Evolutionary conservation across 257 asterid species (phyloP), one percentile per base, ranked within the genome.

Genomic region (Ajuga chamaepitys): DNA sequence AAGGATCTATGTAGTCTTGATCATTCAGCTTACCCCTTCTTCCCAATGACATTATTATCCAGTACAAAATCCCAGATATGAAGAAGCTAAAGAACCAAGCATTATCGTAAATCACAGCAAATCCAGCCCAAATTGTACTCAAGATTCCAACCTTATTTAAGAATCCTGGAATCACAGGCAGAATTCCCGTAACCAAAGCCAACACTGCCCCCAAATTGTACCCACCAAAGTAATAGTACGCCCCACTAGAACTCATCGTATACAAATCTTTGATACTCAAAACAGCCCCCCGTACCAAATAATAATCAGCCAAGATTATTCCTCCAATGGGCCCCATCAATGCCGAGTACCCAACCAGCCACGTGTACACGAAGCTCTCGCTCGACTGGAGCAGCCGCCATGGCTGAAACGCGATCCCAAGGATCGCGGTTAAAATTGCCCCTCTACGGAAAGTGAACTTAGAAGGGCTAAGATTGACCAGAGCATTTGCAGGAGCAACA

Each of bases 111-210:
- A 85, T 74, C 3, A 77, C 51, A 0, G 4, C 30, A 30, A 81
- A 75, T 11, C 42, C 10, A 10, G 45, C 67, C 2, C 87, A 76
- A 8, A 82, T 76, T 0, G 73, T 62, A 14, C 70, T 56, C 82
- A 92, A 51, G 53, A 80, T n/a, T 50, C 94, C 96, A 67, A 92
- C 72, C 58, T 87, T 92, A 1, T 81, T 74, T 81, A 92, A 60
- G 44, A 92, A 89, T 2, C 98, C 98, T 2, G 98, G 98, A 62
- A 92, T 64, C 58, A 92, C 98, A 7, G 96, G 98, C 77, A 87
- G 66, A 54, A 92, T 70, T 67, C 96, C 98, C 1, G 83, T 0
- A 1, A 87, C 3, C 81, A 92, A 57, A 2, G 97, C 86, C 18
- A 70, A 60, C 7, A 92, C 37, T 1, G 98, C 93, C 0, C 74